Conservation (phyloP, 169 alveolate genomes). For the Plasmodium fragile region DNA sequence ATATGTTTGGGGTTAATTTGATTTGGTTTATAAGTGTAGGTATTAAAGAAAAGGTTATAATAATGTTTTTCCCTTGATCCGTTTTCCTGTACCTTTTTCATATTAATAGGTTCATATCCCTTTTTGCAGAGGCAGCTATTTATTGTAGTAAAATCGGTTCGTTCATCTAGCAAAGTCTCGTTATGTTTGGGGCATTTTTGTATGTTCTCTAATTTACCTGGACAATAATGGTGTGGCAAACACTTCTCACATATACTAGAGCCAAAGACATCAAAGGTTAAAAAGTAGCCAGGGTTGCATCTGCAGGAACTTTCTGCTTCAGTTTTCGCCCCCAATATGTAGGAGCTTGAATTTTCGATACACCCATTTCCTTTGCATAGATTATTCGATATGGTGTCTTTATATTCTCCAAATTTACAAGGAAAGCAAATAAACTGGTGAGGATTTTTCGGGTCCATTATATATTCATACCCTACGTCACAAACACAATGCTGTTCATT, state of each 20-base stretch:
- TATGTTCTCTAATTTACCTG: not conserved
- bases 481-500: conserved; percentile 76
- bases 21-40: not conserved
- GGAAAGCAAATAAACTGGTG: conserved; percentile 55
- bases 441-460: conserved; percentile 30
- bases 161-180: not conserved
- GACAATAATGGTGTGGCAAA: conserved; percentile 27
- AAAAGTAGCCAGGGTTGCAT: conserved; percentile 76
- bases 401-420: conserved; percentile 76
- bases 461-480: conserved; percentile 78
- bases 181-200: conserved; percentile 59
- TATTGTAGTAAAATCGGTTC: conserved; percentile 12
- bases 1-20: conserved; percentile 49
- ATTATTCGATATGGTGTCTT: conserved; percentile 73
- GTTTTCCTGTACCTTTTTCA: conserved; percentile 7
- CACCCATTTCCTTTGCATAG: conserved; percentile 79
- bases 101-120: conserved; percentile 74
- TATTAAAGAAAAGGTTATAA: conserved; percentile 33
- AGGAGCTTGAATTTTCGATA: conserved; percentile 65
- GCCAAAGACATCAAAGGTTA: not conserved
- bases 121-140: conserved; percentile 60
- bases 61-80: conserved; percentile 29
- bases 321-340: conserved; percentile 66
- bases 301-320: conserved; percentile 70
- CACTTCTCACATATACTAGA: conserved; percentile 8